Evolutionary conservation across 352 stramenopile genomes (phyloP), one percentile per base, ranked within the genome.

Genomic region (Hyaloperonospora arabidopsidis): DNA sequence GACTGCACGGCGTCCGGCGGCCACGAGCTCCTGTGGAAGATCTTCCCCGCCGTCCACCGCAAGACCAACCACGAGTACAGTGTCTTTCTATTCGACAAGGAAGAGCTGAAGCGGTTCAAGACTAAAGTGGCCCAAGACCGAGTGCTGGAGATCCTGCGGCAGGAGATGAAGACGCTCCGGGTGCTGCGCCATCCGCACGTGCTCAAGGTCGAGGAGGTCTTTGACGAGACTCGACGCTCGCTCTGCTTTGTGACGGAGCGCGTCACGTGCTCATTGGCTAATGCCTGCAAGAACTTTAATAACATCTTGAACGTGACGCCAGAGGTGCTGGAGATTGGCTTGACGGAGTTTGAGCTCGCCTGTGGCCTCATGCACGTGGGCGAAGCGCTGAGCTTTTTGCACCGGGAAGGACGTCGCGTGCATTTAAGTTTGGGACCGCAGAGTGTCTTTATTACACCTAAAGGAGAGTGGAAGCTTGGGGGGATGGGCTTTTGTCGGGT

Each of bases 391-490:
- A 93, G 88, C 59, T 96, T 95, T 53, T 59, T 96, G 43, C 86
- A 97, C 56, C 82, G 81, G n/a, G 87, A 96, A 66, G 76, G 80
- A 15, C 78, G 88, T 2, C 25, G 25, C 25, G 25, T 97, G 49
- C 88, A 97, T 52, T 54, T 96, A 32, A 95, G 76, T 59, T 47
- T 97, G 1, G 72, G 79, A 6, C 88, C 88, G 25, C 73, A 93
- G 48, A 95, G 84, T 41, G 86, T 97, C 54, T 95, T 97, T 63
- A 87, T 97, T 23, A 95, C 88, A 40, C 80, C 86, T 34, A 95
- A 91, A 60, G 88, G 88, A 50, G 80, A 95, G 59, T 97, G 87
- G 84, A 97, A 97, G 59, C 73, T 97, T n/a, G 87, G 4, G 19
- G 87, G 88, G 11, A 92, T 95, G 76, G 85, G 86, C 59, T 95